These are phyloP conservation scores for Septoria linicola DNA, from an alignment of 2,329 filamentous ascomycete genomes.

Conservation along the genomic window DNA sequence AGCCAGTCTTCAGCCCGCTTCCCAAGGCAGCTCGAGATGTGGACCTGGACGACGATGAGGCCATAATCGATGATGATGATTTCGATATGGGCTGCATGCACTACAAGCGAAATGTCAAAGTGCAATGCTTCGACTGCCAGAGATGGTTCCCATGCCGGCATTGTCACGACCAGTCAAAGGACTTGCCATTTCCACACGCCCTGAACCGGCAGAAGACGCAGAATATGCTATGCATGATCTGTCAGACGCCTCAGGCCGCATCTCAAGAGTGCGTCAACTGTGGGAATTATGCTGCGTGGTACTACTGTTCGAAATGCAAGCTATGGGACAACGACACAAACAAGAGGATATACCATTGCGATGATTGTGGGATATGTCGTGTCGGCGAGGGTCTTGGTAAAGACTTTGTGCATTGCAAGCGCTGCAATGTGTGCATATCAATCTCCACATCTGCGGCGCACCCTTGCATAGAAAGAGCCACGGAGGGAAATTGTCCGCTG, in stretches of 20 bases:
- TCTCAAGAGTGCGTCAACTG: slow-evolving; percentile 76
- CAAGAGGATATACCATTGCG: slow-evolving; percentile 93
- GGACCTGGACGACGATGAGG: slow-evolving; percentile 47
- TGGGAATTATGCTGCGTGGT: slow-evolving; percentile 74
- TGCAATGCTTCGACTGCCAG: slow-evolving; percentile 86
- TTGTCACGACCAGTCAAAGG: slow-evolving; percentile 88
- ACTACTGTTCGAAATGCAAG: slow-evolving; percentile 93
- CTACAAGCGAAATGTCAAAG: slow-evolving; percentile 92
- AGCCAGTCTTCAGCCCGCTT: slow-evolving; percentile 37
- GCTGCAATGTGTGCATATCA: slow-evolving; percentile 89
- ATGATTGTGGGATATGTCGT: slow-evolving; percentile 92
- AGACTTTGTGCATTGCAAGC: slow-evolving; percentile 98
- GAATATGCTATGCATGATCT: slow-evolving; percentile 98
- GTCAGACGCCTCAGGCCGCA: slow-evolving; percentile 78
- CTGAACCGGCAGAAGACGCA: slow-evolving; percentile 80
- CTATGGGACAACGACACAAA: slow-evolving; percentile 91
- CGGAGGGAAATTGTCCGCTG: slow-evolving; percentile 94
- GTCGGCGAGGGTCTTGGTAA: slow-evolving; percentile 89
- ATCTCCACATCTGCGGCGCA: slow-evolving; percentile 82
- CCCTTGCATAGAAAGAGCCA: slow-evolving; percentile 90
- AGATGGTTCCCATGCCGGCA: slow-evolving; percentile 94
- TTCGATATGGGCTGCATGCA: slow-evolving; percentile 76
- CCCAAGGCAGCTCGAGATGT: slow-evolving; percentile 27
- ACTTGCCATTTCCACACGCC: slow-evolving; percentile 42
- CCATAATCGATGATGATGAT: slow-evolving; percentile 35